Base-by-base conservation (phyloP, 2,329 filamentous ascomycete genomes). In the Emergomyces pasteurianus region DNA sequence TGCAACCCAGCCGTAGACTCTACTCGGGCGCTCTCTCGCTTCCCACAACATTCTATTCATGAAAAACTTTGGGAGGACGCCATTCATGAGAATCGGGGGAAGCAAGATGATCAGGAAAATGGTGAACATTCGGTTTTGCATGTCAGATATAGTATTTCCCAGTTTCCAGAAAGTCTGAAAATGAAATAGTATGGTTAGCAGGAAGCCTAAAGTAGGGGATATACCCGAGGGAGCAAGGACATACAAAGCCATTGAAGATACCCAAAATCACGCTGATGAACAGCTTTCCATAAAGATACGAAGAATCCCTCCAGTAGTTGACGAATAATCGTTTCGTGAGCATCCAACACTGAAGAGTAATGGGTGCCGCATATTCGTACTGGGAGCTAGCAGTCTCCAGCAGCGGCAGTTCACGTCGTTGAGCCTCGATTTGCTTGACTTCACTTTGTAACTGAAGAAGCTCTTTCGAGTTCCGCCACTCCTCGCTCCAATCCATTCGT, bases 71-170 rank as follows among this genome's bases (percentile, higher is more conserved):
- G 88, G 86, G 1, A 91, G 81, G 2, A 90, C 82, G 14, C 79
- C 82, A 71, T 91, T 91, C 69, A 92, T 81, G 58, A 91, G 79
- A 28, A 86, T 86, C 0, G 87, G 85, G 0, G 87, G 86, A 58
- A 90, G 78, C 9, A 87, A 73, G 58, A 87, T 79, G 63, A 86
- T 81, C 26, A 89, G 67, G 73, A 88, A 89, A 58, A 77, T 74
- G 0, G 87, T 87, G 78, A 92, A 92, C 82, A 91, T 86, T 66
- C 87, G 82, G 73, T 89, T 85, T 69, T 91, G 87, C 80, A 91
- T 85, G 67, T 88, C 86, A 16, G 81, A 79, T 55, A 88, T 77
- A 0, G 79, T 81, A 71, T 85, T 78, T 2, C 85, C 86, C 2
- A 90, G 80, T 66, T 86, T 78, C 78, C 81, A 90, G 75, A 90